phyloP scores from a whole-genome alignment of 2,329 filamentous ascomycete species.

The Aureobasidium sp. region DNA sequence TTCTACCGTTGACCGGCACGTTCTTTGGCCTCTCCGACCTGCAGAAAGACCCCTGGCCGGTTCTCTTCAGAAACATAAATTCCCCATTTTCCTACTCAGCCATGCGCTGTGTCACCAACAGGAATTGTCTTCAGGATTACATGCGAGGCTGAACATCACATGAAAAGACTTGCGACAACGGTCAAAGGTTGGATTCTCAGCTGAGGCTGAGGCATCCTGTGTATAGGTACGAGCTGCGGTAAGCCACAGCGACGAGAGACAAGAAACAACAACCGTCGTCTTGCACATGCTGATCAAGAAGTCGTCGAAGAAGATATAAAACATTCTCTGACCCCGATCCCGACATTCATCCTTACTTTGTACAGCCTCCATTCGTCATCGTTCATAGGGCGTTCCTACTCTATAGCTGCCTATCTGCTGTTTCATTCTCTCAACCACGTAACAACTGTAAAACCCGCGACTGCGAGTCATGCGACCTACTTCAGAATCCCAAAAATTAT shows the following conservation, averaged over 20 bases:
- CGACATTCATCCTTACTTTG: background rate
- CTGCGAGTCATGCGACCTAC: background rate
- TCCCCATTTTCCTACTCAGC: slow-evolving; percentile 4
- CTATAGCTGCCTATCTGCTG: background rate
- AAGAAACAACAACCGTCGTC: background rate
- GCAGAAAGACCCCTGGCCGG: too few relatives aligned
- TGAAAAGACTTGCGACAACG: background rate
- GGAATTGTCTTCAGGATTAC: background rate
- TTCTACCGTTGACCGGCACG: too few relatives aligned
- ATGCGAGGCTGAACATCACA: slow-evolving; percentile 5
- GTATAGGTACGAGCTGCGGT: slow-evolving; percentile 9
- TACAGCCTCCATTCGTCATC: background rate
- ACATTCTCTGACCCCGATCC: background rate
- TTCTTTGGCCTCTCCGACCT: too few relatives aligned
- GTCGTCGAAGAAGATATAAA: background rate
- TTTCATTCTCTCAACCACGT: background rate
- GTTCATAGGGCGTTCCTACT: background rate
- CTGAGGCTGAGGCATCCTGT: slow-evolving; percentile 11
- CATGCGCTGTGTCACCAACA: background rate
- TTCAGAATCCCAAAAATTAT: background rate
- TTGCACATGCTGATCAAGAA: background rate
- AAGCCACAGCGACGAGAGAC: slow-evolving; percentile 8
- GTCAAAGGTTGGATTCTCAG: slow-evolving; percentile 1
- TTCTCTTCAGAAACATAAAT: too few relatives aligned
- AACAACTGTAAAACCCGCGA: background rate